A percentile compares a stretch with the other conserved stretches of the same genome.
Evolutionary conservation across 2,329 filamentous ascomycete species (phyloP).

Genomic region (Colletotrichum noveboracense): DNA sequence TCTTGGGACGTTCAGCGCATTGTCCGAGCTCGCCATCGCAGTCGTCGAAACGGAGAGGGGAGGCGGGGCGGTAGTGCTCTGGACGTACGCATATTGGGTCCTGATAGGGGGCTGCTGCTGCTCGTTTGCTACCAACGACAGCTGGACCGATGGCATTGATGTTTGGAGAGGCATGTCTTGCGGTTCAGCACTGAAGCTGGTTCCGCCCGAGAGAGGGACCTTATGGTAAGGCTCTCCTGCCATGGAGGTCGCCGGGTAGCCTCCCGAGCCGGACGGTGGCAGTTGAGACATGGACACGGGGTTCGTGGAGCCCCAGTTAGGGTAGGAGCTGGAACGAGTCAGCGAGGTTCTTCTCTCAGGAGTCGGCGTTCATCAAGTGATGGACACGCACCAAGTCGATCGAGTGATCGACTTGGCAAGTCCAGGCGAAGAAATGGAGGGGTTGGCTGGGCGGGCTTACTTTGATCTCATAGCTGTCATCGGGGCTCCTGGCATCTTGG

Average conservation of each 20-base stretch:
- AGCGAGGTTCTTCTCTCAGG: neutral
- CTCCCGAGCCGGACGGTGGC: constrained; percentile 48
- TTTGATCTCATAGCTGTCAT: constrained; percentile 62
- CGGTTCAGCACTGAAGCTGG: constrained; percentile 54
- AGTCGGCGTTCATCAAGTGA: neutral
- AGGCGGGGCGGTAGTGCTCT: constrained; percentile 53
- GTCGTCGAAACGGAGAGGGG: constrained; percentile 52
- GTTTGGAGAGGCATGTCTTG: constrained; percentile 60
- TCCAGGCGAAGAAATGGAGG: neutral
- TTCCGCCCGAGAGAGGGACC: constrained; percentile 52
- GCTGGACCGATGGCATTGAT: constrained; percentile 58
- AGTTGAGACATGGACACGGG: constrained; percentile 54
- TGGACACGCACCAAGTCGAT: neutral
- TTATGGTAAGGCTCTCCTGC: constrained; percentile 58
- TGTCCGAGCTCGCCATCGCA: constrained; percentile 41
- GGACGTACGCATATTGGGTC: constrained; percentile 61
- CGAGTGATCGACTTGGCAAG: neutral
- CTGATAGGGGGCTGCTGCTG: constrained; percentile 53
- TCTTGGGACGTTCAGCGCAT: constrained; percentile 57
- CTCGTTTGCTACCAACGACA: constrained; percentile 55
- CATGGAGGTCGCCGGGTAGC: constrained; percentile 57
- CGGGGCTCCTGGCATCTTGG: constrained; percentile 59
- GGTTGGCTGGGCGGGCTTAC: constrained; percentile 48
- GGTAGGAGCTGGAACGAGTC: constrained; percentile 53
- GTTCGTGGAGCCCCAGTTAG: constrained; percentile 56